Percentiles rank a stretch among this genome's conserved stretches.
Conservation (phyloP, 2,329 filamentous ascomycete species). For the Penicillium sp. region DNA sequence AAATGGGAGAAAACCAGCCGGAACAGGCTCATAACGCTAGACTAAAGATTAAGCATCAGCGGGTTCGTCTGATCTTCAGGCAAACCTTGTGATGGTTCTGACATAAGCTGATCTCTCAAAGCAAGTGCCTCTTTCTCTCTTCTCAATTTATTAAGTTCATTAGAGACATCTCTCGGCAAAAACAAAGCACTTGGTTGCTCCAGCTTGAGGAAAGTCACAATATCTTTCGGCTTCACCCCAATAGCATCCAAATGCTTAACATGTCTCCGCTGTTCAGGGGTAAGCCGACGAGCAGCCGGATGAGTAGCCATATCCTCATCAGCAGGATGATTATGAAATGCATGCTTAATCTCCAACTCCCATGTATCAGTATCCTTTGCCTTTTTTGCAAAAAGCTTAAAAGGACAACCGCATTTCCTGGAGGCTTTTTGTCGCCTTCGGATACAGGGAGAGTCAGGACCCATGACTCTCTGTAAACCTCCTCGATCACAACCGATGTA, state of each 20-base stretch:
- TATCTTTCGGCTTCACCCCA: not conserved
- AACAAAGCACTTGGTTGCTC: not conserved
- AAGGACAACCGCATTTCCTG: not conserved
- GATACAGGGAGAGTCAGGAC: not conserved
- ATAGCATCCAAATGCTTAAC: not conserved
- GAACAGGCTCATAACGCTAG: not conserved
- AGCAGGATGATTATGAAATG: not conserved
- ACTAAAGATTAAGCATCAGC: not conserved
- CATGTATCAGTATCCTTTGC: not conserved
- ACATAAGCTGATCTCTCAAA: not conserved
- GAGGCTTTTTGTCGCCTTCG: not conserved
- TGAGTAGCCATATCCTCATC: not conserved
- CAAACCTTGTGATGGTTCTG: not conserved
- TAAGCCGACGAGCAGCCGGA: not conserved
- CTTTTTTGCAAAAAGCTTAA: not conserved
- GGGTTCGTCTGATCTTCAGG: not conserved
- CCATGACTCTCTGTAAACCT: not conserved
- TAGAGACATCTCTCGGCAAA: not conserved
- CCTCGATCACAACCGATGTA: not conserved
- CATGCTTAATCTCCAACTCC: not conserved
- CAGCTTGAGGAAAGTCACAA: not conserved
- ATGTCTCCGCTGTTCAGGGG: not conserved
- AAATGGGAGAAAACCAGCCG: not conserved
- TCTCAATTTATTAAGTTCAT: not conserved
- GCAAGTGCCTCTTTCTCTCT: not conserved